Conservation (phyloP, 2,329 filamentous ascomycete species). For the Apiospora kogelbergensis region DNA sequence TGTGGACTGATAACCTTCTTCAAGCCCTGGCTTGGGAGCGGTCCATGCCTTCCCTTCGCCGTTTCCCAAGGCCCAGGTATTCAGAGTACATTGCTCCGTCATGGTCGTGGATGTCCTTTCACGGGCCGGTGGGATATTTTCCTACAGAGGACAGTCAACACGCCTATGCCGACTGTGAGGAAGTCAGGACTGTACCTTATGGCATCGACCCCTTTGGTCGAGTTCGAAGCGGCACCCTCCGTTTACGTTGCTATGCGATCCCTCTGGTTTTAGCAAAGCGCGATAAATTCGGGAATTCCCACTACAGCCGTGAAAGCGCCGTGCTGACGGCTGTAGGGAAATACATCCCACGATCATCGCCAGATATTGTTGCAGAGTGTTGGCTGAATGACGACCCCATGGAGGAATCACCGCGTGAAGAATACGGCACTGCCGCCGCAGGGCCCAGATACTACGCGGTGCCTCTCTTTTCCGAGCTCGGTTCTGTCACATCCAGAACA, state of each 20-base stretch:
- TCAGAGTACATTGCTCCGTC: neutral
- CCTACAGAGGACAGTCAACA: too few species aligned
- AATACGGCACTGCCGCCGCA: too few species aligned
- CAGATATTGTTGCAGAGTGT: neutral
- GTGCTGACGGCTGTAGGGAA: neutral
- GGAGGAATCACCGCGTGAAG: neutral
- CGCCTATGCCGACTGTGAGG: neutral
- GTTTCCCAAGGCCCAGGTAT: neutral
- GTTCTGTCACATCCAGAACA: neutral
- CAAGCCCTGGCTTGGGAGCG: neutral
- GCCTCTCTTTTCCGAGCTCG: neutral
- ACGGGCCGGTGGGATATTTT: neutral
- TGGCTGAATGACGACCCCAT: neutral
- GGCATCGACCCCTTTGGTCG: neutral
- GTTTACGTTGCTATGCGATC: neutral
- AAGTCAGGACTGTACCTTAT: neutral
- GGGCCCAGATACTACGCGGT: neutral
- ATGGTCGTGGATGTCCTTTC: neutral
- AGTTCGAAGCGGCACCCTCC: neutral
- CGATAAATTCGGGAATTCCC: neutral
- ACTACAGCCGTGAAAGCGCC: neutral
- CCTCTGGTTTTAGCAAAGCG: neutral
- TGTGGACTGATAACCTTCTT: neutral
- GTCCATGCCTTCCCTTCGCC: accelerated
- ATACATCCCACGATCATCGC: neutral